Evolutionary conservation across 2,329 filamentous ascomycete species (phyloP).

Genomic region (Tolypocladium endophyticum): DNA sequence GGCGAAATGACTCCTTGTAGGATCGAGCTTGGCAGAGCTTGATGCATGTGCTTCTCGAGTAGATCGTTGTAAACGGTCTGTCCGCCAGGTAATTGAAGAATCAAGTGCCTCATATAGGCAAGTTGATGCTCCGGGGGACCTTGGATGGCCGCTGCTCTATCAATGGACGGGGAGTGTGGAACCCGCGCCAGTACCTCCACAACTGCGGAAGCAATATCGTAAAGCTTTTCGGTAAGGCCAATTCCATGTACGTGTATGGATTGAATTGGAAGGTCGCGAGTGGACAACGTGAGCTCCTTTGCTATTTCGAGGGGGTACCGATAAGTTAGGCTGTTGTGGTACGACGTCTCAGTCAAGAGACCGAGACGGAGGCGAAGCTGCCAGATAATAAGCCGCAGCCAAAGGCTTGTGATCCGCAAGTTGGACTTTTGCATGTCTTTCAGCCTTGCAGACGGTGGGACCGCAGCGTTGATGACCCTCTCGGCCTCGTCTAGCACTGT

Average conservation of each 20-base stretch:
- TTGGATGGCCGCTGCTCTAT: conserved; percentile 12
- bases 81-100: conserved; percentile 26
- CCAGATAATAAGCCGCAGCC: conserved; percentile 34
- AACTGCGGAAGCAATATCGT: conserved; percentile 32
- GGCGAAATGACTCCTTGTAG: not conserved
- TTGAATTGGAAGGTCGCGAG: conserved; percentile 23
- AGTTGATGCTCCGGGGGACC: conserved; percentile 25
- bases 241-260: conserved; percentile 32
- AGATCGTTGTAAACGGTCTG: conserved; percentile 25
- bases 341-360: conserved; percentile 22
- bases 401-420: conserved; percentile 31
- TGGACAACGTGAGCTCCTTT: conserved; percentile 27
- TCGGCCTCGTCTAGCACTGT: conserved; percentile 25
- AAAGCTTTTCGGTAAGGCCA: conserved; percentile 35
- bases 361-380: conserved; percentile 32
- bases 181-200: conserved; percentile 33
- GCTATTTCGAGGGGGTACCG: conserved; percentile 31
- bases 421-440: conserved; percentile 35
- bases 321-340: conserved; percentile 26
- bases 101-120: conserved; percentile 24
- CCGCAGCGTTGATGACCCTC: conserved; percentile 22
- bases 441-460: conserved; percentile 20
- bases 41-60: conserved; percentile 28
- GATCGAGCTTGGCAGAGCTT: conserved; percentile 16
- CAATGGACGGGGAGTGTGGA: conserved; percentile 17